Percentiles rank a stretch among this genome's conserved stretches.
Conservation (phyloP, 768 basidiomycete species). For the Suillus americanus region DNA sequence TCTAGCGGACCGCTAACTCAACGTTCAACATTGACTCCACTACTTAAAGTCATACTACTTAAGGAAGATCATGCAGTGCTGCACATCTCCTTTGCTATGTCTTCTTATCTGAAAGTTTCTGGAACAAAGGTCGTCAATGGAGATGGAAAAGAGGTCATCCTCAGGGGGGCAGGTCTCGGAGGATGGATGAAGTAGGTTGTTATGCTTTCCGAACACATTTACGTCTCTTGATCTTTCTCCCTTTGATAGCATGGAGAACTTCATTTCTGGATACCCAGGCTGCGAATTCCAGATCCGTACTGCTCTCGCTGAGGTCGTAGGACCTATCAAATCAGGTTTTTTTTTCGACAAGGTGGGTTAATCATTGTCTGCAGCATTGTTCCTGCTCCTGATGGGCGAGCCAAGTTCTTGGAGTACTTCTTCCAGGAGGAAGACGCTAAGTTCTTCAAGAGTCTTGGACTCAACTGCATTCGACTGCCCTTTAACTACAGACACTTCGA, state of each 20-base stretch:
- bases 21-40: constrained; percentile 3
- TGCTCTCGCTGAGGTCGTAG: constrained; percentile 62
- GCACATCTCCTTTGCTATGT: constrained; percentile 13
- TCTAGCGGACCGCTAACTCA: constrained; percentile 1
- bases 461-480: constrained; percentile 78
- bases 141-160: constrained; percentile 54
- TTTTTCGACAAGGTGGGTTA: constrained; percentile 78
- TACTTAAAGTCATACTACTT: not conserved
- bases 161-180: constrained; percentile 76
- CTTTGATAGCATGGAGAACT: constrained; percentile 66
- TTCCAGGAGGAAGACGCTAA: constrained; percentile 73
- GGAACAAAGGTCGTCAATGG: constrained; percentile 63
- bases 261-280: constrained; percentile 77
- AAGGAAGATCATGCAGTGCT: not conserved
- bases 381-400: not conserved
- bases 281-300: constrained; percentile 79
- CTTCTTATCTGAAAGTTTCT: constrained; percentile 51
- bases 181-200: constrained; percentile 82
- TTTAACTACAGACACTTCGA: constrained; percentile 79
- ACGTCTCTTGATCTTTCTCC: constrained; percentile 7
- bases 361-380: not conserved
- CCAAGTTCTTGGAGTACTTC: constrained; percentile 82
- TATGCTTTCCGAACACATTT: constrained; percentile 4
- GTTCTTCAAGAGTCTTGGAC: constrained; percentile 75
- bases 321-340: constrained; percentile 64